phyloP scores from a whole-genome alignment of 2,329 filamentous ascomycete genomes.

The Lachnellula arida region DNA sequence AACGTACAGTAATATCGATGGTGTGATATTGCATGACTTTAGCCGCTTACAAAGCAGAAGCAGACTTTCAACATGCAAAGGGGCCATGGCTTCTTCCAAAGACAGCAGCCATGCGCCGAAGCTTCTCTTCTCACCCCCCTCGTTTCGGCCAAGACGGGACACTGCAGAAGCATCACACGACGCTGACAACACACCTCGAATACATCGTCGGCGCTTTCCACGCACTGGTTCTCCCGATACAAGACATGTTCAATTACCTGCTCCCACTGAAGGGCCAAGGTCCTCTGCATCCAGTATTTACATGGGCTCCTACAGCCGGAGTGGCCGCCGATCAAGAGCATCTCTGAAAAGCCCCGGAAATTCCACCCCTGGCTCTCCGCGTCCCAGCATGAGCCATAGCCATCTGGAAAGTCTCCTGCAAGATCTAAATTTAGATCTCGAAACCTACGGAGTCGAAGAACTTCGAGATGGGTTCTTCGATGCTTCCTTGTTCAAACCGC shows the following conservation, averaged over 20 bases:
- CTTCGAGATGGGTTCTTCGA: conserved; percentile 41
- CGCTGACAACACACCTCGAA: not conserved
- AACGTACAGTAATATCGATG: too few species aligned
- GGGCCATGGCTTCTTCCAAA: not conserved
- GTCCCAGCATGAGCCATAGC: conserved; percentile 27
- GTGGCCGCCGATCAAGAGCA: conserved; percentile 24
- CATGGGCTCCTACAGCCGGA: conserved; percentile 30
- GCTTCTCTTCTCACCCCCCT: not conserved
- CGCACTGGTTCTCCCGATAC: conserved; percentile 5
- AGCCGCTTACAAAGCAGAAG: not conserved
- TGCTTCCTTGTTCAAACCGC: conserved; percentile 38
- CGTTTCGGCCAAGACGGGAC: not conserved
- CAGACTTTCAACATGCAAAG: not conserved
- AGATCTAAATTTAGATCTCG: conserved; percentile 33
- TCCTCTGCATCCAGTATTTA: conserved; percentile 29
- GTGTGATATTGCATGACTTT: not conserved
- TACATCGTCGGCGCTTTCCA: conserved; percentile 19
- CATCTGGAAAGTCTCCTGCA: conserved; percentile 31
- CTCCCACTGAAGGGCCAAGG: conserved; percentile 16
- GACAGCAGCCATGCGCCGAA: not conserved
- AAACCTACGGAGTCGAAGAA: conserved; percentile 41
- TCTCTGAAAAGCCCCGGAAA: conserved; percentile 19
- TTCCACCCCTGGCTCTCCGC: conserved; percentile 26
- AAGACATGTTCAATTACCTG: conserved; percentile 27
- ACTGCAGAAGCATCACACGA: not conserved